Evolutionary conservation across 352 stramenopile species (phyloP).

Genomic region (Phytophthora sp.): DNA sequence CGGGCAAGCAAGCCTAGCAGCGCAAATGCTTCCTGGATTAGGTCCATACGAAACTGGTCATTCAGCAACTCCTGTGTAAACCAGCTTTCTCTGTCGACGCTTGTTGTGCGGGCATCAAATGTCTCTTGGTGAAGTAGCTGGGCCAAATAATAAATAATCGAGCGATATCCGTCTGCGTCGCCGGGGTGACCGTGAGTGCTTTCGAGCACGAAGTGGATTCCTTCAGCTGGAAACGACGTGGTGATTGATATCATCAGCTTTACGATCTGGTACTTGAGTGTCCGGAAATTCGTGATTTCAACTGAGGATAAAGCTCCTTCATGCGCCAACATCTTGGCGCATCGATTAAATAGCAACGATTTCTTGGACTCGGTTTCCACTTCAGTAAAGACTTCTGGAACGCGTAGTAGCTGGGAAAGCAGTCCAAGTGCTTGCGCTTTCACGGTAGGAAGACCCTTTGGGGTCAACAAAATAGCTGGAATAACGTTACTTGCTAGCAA

Average conservation of each 20-base stretch:
- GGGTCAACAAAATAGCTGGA: conserved; percentile 52
- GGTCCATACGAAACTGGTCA: conserved; percentile 35
- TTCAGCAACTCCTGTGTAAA: conserved; percentile 30
- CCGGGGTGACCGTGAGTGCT: conserved; percentile 57
- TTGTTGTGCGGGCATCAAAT: conserved; percentile 50
- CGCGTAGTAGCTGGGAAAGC: conserved; percentile 47
- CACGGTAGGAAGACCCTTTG: conserved; percentile 36
- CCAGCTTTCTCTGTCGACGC: conserved; percentile 25
- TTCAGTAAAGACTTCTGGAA: conserved; percentile 50
- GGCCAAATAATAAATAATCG: conserved; percentile 66
- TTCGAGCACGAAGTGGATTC: conserved; percentile 74
- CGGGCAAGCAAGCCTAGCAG: conserved; percentile 62
- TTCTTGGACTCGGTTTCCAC: conserved; percentile 52
- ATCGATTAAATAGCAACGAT: conserved; percentile 76
- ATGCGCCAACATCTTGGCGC: conserved; percentile 59
- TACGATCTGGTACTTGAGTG: conserved; percentile 64
- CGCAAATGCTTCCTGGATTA: conserved; percentile 66
- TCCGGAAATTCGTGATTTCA: conserved; percentile 33
- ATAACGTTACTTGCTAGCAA: conserved; percentile 58
- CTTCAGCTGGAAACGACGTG: conserved; percentile 60
- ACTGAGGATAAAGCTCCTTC: conserved; percentile 12
- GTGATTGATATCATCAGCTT: conserved; percentile 64
- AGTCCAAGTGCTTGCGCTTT: conserved; percentile 52
- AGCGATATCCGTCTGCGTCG: conserved; percentile 60
- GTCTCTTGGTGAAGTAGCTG: conserved; percentile 71